These are phyloP conservation scores for Tolypocladium inflatum DNA, from an alignment of 2,329 filamentous ascomycete species.

Conservation along the genomic window DNA sequence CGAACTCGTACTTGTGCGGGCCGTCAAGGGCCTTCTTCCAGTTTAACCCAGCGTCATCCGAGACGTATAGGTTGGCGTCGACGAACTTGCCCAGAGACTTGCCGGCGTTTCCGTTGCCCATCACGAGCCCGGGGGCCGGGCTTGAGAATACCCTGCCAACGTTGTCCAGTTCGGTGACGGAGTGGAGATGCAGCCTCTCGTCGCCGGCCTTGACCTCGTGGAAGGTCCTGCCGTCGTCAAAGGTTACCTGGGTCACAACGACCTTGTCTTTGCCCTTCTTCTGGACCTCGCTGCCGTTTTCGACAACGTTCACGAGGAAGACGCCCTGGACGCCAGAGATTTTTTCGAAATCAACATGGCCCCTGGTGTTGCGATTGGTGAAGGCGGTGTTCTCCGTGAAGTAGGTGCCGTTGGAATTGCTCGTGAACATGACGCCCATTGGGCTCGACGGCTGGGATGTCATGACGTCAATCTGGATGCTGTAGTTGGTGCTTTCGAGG, in stretches of 20 bases:
- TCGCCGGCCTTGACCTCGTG: conserved; percentile 59
- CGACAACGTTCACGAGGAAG: conserved; percentile 79
- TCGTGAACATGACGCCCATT: conserved; percentile 87
- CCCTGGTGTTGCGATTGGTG: conserved; percentile 71
- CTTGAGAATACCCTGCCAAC: conserved; percentile 85
- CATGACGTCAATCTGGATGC: conserved; percentile 92
- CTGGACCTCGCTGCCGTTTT: conserved; percentile 72
- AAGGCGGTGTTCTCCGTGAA: conserved; percentile 88
- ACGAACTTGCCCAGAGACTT: conserved; percentile 59
- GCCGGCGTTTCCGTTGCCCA: conserved; percentile 90
- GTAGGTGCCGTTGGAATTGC: conserved; percentile 94
- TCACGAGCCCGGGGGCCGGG: conserved; percentile 82
- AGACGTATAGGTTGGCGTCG: conserved; percentile 76
- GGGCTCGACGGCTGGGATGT: conserved; percentile 53
- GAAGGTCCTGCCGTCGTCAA: conserved; percentile 89
- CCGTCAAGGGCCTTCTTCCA: conserved; percentile 71
- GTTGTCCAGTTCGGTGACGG: conserved; percentile 76
- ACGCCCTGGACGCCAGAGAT: conserved; percentile 86
- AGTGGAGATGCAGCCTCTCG: conserved; percentile 76
- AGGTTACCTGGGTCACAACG: conserved; percentile 75
- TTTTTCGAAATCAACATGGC: conserved; percentile 91
- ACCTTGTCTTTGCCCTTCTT: conserved; percentile 50
- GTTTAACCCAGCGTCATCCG: conserved; percentile 78
- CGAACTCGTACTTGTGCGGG: conserved; percentile 93
- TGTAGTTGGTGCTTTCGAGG: conserved; percentile 93